Conservation (phyloP, 1,284 basidiomycete genomes). For the Marasmius fiardii region DNA sequence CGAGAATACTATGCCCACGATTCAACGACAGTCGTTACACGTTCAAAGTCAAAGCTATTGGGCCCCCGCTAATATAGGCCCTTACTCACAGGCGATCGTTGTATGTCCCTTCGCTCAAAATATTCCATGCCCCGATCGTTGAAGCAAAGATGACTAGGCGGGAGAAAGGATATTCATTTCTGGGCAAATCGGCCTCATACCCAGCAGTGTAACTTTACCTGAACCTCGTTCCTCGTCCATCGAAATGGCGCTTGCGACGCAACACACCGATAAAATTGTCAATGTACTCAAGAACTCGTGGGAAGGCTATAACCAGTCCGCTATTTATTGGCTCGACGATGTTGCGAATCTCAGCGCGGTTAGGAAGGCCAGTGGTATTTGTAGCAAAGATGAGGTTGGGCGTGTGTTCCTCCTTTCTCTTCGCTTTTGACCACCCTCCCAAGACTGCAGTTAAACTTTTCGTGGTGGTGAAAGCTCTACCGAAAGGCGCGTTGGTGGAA, state of each 20-base stretch:
- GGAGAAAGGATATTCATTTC: constrained; percentile 81
- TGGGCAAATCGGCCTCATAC: constrained; percentile 92
- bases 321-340: constrained; percentile 63
- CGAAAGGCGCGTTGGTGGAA: constrained; percentile 72
- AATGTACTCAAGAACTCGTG: constrained; percentile 59
- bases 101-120: constrained; percentile 42
- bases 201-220: constrained; percentile 70
- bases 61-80: constrained; percentile 99
- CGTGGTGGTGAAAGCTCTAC: constrained; percentile 67
- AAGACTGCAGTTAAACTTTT: constrained; percentile 54
- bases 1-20: constrained; percentile 5
- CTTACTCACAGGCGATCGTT: constrained; percentile 91
- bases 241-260: constrained; percentile 75
- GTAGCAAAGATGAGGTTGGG: constrained; percentile 19
- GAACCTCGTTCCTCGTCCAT: constrained; percentile 49
- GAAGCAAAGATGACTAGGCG: constrained; percentile 40
- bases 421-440: not conserved
- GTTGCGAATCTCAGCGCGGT: constrained; percentile 37
- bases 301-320: constrained; percentile 57
- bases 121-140: constrained; percentile 2
- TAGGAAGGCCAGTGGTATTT: constrained; percentile 38
- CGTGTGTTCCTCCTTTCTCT: not conserved
- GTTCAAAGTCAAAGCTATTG: constrained; percentile 96
- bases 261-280: constrained; percentile 76
- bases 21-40: constrained; percentile 75